Conservation (phyloP, 2,329 filamentous ascomycete species). For the Paraphaeosphaeria sporulosa region DNA sequence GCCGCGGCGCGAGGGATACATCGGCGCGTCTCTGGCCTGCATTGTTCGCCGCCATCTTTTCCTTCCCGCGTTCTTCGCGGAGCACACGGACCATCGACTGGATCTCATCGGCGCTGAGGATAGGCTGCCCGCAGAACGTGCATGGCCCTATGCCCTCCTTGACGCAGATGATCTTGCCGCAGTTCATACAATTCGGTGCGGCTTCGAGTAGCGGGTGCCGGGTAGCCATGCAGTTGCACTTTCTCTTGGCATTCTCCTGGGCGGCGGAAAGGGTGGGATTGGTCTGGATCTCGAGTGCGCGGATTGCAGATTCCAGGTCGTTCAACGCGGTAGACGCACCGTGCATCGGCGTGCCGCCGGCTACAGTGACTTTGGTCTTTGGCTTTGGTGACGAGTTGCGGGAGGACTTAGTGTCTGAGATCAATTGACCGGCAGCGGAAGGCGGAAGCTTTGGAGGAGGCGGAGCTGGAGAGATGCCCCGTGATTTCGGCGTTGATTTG, state of each 20-base stretch:
- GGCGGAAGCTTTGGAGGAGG: slow-evolving; percentile 64
- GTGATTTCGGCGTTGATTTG: slow-evolving; percentile 44
- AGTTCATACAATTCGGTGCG: slow-evolving; percentile 89
- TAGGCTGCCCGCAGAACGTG: slow-evolving; percentile 81
- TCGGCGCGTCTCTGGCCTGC: slow-evolving; percentile 72
- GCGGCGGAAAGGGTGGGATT: slow-evolving; percentile 72
- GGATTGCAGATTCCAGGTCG: slow-evolving; percentile 79
- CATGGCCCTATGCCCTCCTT: slow-evolving; percentile 94
- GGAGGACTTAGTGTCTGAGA: slow-evolving; percentile 74
- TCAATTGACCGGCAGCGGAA: slow-evolving; percentile 78
- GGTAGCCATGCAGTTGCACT: slow-evolving; percentile 87
- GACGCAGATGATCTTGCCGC: slow-evolving; percentile 94
- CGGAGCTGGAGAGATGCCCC: slow-evolving; percentile 53
- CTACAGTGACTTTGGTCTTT: slow-evolving; percentile 73
- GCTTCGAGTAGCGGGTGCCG: slow-evolving; percentile 89
- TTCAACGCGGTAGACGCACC: slow-evolving; percentile 77
- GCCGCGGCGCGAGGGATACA: slow-evolving; percentile 65
- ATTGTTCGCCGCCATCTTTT: slow-evolving; percentile 84
- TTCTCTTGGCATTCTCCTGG: slow-evolving; percentile 65
- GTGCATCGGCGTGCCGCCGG: slow-evolving; percentile 82
- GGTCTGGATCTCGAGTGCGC: slow-evolving; percentile 87
- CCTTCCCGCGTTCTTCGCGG: slow-evolving; percentile 82
- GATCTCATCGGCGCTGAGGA: slow-evolving; percentile 77
- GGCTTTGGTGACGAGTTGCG: slow-evolving; percentile 59
- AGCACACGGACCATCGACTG: slow-evolving; percentile 86